Base-by-base conservation (phyloP, 192 early-diverging fungal species). In the Dissophora ornata region DNA sequence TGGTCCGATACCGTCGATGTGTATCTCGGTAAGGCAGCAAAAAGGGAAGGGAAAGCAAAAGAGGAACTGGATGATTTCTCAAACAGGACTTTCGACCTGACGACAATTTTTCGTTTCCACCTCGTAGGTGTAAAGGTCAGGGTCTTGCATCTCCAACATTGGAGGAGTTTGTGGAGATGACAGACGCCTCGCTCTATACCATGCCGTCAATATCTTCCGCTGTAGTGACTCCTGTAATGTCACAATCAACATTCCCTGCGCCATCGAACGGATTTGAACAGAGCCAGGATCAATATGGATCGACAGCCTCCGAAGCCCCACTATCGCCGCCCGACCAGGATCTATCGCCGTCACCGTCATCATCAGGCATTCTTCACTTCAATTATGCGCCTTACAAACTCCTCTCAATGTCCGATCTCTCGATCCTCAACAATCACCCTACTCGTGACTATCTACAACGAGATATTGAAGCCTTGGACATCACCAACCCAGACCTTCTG, bases 401-500 rank as follows among this genome's bases (percentile, higher is more conserved):
- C 41, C 54, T 89, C 30, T 73, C 83, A 7, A 53, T 78, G 34
- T 77, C 94, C 3, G 87, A 93, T 47, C 65, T 93, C 4, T 79
- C 82, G 15, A 80, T 96, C 41, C 74, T 87, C 54, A 97, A 97
- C 60, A 66, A 78, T 1, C 85, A 79, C 18, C 10, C 58, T 0
- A 62, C 79, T 21, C 28, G 83, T 2, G 26, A 32, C 0, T 79
- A 56, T 0, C 71, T 93, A 16, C 69, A 81, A 57, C 36, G 33
- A 30, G 32, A 84, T 24, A 54, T 94, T 9, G 69, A 84, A 10
- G 32, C 64, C 2, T 58, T 92, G 1, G 80, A 93, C 26, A 81
- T 98, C 46, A 80, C 82, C 28, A 87, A 96, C 60, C 67, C 71
- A 12, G 91, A 96, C 59, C 82, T 94, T 13, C 80, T 96, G 28